Base-by-base conservation (phyloP, 129 eudicot genomes). In the Silybum marianum region DNA sequence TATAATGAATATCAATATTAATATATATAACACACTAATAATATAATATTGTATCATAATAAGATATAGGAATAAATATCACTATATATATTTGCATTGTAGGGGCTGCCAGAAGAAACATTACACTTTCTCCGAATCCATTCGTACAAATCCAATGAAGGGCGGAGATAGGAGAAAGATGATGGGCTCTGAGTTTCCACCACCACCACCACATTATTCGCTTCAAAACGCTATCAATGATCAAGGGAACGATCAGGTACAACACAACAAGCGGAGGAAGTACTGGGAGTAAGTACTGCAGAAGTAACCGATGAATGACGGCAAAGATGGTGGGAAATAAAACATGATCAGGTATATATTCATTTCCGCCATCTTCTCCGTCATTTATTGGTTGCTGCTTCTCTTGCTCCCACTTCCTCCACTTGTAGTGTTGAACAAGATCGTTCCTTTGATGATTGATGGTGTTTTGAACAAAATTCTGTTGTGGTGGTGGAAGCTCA, bases 321-420 rank as follows among this genome's bases (percentile, higher is more conserved):
- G 44, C 25, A 26, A 66, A 34, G 78, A 72, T 16, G 78, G 16
- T 21, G 83, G 81, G n/a, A n/a, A n/a, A n/a, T n/a, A n/a, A n/a
- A n/a, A n/a, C n/a, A n/a, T n/a, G n/a, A n/a, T n/a, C n/a, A n/a
- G n/a, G n/a, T n/a, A n/a, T n/a, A n/a, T 78, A 88, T 72, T 74
- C 84, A 39, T 69, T 78, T 3, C 83, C 85, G 18, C n/a, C 78
- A 16, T 72, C 78, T 25, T 63, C 32, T 23, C 39, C 71, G 2
- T 25, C 84, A 5, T 23, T 73, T 39, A 82, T 75, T 36, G 75
- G 73, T n/a, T 67, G 80, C 51, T 19, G 51, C 9, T 44, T 6
- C 54, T 44, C 30, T n/a, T 16, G 60, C 25, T 13, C 42, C 9
- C 63, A 51, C 19, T 51, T 16, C 1, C 38, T 32, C 38, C 7